Base-by-base conservation (phyloP, 2,329 filamentous ascomycete genomes). In the Calonectria honghensis region DNA sequence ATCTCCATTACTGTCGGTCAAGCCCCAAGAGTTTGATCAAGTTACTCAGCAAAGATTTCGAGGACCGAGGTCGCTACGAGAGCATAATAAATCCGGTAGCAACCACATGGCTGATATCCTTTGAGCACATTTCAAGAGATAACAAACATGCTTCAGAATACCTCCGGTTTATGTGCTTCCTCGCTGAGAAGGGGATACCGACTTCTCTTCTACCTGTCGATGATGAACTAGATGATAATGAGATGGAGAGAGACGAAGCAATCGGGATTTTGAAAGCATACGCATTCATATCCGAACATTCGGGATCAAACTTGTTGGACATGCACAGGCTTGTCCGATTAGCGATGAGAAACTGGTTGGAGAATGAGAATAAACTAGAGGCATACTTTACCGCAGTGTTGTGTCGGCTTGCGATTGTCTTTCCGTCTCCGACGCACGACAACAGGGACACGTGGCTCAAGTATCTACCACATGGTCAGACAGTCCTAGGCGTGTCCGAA, bases 31-130 rank as follows among this genome's bases (percentile, higher is more conserved):
- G 59, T 4, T 27, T 80, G 32, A 74, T 81, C 3, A 51, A 76
- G 1, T 31, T 85, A 1, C 75, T 86, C 0, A 85, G 81, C 54
- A 68, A 74, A 35, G 74, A 82, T 13, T 86, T 86, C 35, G 72
- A 82, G 16, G 82, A 85, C n/a, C 75, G 59, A 2, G 31, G 73
- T 14, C 79, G 82, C 7, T 84, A 85, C 59, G 59, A 72, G 9
- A 66, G 29, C 3, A 76, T 74, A 2, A 18, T 67, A 18, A 85
- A 85, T 66, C 78, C 82, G 0, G 70, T 85, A 0, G 79, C 80
- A 3, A 81, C 78, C 7, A 85, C 83, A 0, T 85, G 81, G 84
- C 74, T 83, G 2, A 82, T 85, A 4, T 84, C 84, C 0, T 86
- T 85, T 65, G 14, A 76, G 0, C 77, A 85, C 4, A 83, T 85